phyloP scores from a whole-genome alignment of 2,329 filamentous ascomycete species.

The Ceratocystiopsis sp. region DNA sequence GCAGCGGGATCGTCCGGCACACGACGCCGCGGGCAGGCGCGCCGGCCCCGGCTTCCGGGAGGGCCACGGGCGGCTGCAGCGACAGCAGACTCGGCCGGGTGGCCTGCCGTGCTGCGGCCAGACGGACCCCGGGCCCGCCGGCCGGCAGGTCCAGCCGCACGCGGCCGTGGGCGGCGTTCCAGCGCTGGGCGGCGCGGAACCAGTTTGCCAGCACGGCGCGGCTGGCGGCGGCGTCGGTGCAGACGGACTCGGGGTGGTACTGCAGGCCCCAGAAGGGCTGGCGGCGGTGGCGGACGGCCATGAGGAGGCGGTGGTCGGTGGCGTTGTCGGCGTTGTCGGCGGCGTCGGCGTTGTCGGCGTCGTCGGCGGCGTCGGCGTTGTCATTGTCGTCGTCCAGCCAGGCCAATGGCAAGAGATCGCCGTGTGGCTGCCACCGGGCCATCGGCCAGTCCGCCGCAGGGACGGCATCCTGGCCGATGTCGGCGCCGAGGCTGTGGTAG shows the following conservation, averaged over 20 bases:
- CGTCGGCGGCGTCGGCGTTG: slow-evolving; percentile 16
- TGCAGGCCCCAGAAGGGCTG: slow-evolving; percentile 78
- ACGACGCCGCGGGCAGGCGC: slow-evolving; percentile 1
- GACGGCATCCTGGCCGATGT: slow-evolving; percentile 31
- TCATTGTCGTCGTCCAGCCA: slow-evolving; percentile 35
- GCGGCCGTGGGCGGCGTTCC: slow-evolving; percentile 28
- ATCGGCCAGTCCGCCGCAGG: slow-evolving; percentile 18
- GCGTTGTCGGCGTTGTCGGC: slow-evolving; percentile 13
- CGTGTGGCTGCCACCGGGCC: slow-evolving; percentile 23
- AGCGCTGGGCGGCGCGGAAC: slow-evolving; percentile 48
- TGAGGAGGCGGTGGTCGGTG: slow-evolving; percentile 41
- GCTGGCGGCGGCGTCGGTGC: slow-evolving; percentile 51
- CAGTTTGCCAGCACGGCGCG: slow-evolving; percentile 53
- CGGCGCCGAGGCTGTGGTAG: slow-evolving; percentile 51
- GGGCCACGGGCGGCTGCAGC: neutral
- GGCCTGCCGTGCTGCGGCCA: slow-evolving; percentile 15
- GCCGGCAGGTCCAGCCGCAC: slow-evolving; percentile 6
- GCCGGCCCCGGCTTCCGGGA: neutral
- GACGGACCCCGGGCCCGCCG: neutral
- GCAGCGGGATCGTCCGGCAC: slow-evolving; percentile 26
- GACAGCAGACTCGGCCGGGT: slow-evolving; percentile 19
- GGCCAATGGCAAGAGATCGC: slow-evolving; percentile 38
- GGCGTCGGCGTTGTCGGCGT: too few species aligned
- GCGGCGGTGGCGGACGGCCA: slow-evolving; percentile 51
- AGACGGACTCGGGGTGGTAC: slow-evolving; percentile 81